A percentile compares a stretch with the other conserved stretches of the same genome.
Evolutionary conservation across 805 yeast genomes (phyloP).

Genomic region (Yamadazyma scolyti): DNA sequence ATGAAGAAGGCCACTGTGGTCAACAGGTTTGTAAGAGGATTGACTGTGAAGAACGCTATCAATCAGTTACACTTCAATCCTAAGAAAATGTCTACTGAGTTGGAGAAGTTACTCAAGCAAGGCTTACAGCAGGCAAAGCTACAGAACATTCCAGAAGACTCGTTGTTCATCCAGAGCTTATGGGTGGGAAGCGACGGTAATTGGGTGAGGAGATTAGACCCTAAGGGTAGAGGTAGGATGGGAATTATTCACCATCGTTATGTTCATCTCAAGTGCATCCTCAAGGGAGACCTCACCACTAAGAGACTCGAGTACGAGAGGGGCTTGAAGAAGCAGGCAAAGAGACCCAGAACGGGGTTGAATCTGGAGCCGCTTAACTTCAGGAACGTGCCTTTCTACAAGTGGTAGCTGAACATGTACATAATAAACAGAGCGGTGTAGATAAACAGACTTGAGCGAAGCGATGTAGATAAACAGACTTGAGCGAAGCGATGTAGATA

Average conservation of each 20-base stretch:
- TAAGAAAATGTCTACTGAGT: constrained; percentile 74
- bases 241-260: constrained; percentile 76
- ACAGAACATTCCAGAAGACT: constrained; percentile 56
- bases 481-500: too few relatives aligned
- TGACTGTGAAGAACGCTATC: constrained; percentile 73
- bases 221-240: constrained; percentile 86
- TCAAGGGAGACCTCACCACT: constrained; percentile 65
- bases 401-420: constrained; percentile 27
- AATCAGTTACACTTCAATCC: constrained; percentile 88
- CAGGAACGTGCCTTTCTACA: constrained; percentile 37
- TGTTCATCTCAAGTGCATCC: constrained; percentile 75
- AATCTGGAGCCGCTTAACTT: constrained; percentile 43
- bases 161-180: constrained; percentile 68
- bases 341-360: constrained; percentile 52
- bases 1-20: constrained; percentile 83
- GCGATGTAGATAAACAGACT: too few relatives aligned
- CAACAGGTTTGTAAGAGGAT: constrained; percentile 68
- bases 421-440: too few relatives aligned
- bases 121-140: constrained; percentile 68
- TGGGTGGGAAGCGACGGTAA: constrained; percentile 92
- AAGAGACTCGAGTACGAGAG: constrained; percentile 59
- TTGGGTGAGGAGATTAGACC: constrained; percentile 67
- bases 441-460: too few relatives aligned
- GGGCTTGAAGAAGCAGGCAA: constrained; percentile 41
- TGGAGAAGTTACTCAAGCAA: constrained; percentile 67